These are phyloP conservation scores for Aspergillus tubingensis DNA, from an alignment of 2,329 filamentous ascomycete species.

Conservation along the genomic window DNA sequence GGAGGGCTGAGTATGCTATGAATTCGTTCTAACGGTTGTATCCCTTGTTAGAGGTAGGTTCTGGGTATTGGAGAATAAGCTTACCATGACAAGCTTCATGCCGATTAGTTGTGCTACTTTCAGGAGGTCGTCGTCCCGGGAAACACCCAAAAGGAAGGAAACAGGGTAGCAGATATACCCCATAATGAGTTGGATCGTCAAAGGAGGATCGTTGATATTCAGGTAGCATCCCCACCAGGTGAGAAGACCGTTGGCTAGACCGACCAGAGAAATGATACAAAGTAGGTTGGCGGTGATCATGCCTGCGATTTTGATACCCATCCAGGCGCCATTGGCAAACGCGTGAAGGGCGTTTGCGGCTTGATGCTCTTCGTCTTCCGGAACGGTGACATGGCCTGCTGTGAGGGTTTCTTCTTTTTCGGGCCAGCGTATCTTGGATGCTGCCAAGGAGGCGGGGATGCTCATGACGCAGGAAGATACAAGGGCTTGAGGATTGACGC, in stretches of 20 bases:
- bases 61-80: constrained; percentile 24
- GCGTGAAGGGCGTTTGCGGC: constrained; percentile 82
- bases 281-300: constrained; percentile 80
- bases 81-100: constrained; percentile 74
- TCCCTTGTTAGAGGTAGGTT: constrained; percentile 1
- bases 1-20: constrained; percentile 66
- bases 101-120: constrained; percentile 78
- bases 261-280: constrained; percentile 78
- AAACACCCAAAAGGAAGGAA: constrained; percentile 79
- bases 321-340: constrained; percentile 80
- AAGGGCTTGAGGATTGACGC: constrained; percentile 79
- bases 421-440: constrained; percentile 86
- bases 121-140: constrained; percentile 63
- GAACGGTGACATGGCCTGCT: constrained; percentile 75
- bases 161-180: constrained; percentile 78
- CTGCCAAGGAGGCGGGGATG: constrained; percentile 84
- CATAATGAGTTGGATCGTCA: constrained; percentile 74
- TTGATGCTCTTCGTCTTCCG: constrained; percentile 70
- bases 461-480: constrained; percentile 95
- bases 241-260: constrained; percentile 72
- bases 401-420: constrained; percentile 86
- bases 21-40: constrained; percentile 66
- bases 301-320: constrained; percentile 82
- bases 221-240: constrained; percentile 83
- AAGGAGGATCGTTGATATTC: constrained; percentile 67